Evolutionary conservation across 1,139 yeast genomes (phyloP), one percentile per base, ranked within the genome.

Genomic region (Ogataea hybrid): DNA sequence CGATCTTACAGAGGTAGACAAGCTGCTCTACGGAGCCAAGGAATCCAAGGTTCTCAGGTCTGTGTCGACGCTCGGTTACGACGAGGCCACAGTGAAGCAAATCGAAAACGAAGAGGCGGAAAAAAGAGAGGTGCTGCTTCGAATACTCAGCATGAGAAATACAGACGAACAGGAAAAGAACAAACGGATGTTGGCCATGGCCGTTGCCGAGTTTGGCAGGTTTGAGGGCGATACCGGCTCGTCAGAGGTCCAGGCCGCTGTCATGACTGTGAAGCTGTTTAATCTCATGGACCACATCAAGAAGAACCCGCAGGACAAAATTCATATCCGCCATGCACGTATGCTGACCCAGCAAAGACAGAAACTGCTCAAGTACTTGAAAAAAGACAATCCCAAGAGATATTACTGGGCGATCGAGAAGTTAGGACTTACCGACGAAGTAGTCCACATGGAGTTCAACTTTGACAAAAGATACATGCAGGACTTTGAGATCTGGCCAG

Each of bases 211-310:
- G 65, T 89, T 92, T 63, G 81, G 79, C 53, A 75, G 96, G 58
- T 74, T 76, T 50, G 88, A 82, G 38, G 96, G 96, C 39, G 97
- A 92, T 61, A 87, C 97, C 0, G 97, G 95, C 1, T 86, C 96
- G 0, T 81, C 96, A 38, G 97, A 90, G 66, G 97, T 89, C 22
- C 97, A 90, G 64, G 96, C 97, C 1, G 97, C 97, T 2, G 76
- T 87, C 23, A 68, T 83, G 67, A 88, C 97, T 1, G 82, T 87
- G 42, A 79, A 79, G 57, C 87, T 92, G 52, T 88, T 84, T 51
- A 82, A 78, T 53, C 71, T 87, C 45, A 87, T 86, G 70, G 75
- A 77, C 35, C 97, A 90, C 59, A 74, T 86, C 45, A 81, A 81
- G 59, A 72, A 75, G 42, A 73, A 81, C 60, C 83, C 80, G 54